Percentiles rank a stretch among this genome's conserved stretches.
Evolutionary conservation across 2,329 filamentous ascomycete genomes (phyloP).

Genomic region (Epichloe elymi): DNA sequence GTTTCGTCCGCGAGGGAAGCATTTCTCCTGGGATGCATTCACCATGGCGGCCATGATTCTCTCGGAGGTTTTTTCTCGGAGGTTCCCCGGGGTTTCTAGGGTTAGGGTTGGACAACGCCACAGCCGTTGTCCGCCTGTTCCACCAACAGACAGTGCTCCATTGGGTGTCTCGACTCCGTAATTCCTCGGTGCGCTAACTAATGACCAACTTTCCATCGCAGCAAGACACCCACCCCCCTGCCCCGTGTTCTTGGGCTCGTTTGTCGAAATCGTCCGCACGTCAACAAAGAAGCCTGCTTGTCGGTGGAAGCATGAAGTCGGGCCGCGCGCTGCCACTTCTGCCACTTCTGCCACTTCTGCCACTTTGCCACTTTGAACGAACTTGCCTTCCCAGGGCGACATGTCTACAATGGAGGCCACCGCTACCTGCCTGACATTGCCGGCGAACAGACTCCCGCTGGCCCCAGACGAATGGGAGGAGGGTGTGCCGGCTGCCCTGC

Average conservation of each 20-base stretch:
- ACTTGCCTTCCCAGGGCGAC: background rate
- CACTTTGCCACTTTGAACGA: background rate
- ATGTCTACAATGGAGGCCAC: background rate
- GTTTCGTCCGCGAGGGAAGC: no score
- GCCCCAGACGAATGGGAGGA: background rate
- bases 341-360: background rate
- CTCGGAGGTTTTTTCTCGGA: no score
- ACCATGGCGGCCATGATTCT: no score
- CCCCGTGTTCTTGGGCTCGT: no score
- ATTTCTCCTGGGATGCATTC: no score
- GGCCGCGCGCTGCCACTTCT: background rate
- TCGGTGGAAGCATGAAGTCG: background rate
- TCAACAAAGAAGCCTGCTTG: no score
- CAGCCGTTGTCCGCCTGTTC: background rate
- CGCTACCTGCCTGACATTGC: background rate
- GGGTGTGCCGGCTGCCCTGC: slow-evolving; percentile 5
- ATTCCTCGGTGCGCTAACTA: background rate
- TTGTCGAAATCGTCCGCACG: background rate
- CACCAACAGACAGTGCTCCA: background rate
- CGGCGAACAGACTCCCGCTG: background rate
- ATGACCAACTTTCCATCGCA: background rate
- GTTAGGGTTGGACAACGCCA: no score
- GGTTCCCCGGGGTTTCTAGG: no score
- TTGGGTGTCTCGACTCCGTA: no score
- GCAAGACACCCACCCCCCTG: background rate